A percentile compares a stretch with the other conserved stretches of the same genome.
Evolutionary conservation across 768 basidiomycete genomes (phyloP).

Genomic region (Stropharia rugosoannulata): DNA sequence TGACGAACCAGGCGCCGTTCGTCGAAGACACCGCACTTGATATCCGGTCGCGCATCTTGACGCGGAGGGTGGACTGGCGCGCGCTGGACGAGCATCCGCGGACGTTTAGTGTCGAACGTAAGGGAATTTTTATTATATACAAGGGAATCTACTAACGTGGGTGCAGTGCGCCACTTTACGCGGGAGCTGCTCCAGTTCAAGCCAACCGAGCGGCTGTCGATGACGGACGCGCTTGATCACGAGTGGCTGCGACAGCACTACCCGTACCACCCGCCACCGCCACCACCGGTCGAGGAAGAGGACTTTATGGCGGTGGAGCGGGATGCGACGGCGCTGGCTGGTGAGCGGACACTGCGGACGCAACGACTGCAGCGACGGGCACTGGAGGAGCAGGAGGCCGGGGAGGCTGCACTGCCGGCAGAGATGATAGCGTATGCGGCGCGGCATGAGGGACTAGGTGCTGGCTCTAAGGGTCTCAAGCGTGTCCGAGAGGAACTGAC

Average conservation of each 20-base stretch:
- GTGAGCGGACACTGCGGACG: background rate
- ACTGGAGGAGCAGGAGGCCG: conserved; percentile 39
- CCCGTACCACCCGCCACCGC: conserved; percentile 24
- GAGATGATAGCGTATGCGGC: conserved; percentile 52
- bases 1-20: conserved; percentile 79
- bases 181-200: conserved; percentile 59
- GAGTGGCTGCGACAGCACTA: conserved; percentile 63
- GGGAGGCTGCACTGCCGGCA: conserved; percentile 46
- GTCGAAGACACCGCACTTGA: conserved; percentile 69
- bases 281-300: background rate
- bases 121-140: conserved; percentile 11
- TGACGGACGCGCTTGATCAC: conserved; percentile 66
- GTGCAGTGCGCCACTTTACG: conserved; percentile 64
- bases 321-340: background rate
- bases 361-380: conserved; percentile 43
- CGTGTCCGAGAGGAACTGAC: conserved; percentile 43
- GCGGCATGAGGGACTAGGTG: conserved; percentile 24
- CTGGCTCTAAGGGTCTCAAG: conserved; percentile 31
- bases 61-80: conserved; percentile 63
- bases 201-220: conserved; percentile 68
- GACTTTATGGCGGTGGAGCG: background rate
- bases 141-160: background rate
- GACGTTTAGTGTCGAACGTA: conserved; percentile 48
- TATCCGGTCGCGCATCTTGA: conserved; percentile 58
- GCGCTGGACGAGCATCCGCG: conserved; percentile 31